Evolutionary conservation across 495 filamentous ascomycete genomes (phyloP), one percentile per base, ranked within the genome.

Genomic region (Articulospora tetracladia): DNA sequence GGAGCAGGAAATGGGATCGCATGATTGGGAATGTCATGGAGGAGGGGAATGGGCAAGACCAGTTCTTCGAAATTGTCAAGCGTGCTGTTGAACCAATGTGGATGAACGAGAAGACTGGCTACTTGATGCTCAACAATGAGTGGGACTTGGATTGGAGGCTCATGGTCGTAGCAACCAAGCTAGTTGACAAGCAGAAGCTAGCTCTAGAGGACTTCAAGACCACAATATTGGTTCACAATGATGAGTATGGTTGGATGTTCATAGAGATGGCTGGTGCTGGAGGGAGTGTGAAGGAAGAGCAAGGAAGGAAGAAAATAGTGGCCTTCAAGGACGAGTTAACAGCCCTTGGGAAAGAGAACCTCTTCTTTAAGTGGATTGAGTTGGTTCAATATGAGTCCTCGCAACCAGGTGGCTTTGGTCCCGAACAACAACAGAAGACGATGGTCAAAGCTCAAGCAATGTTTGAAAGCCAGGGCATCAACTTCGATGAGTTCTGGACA

Each of bases 361-460:
- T 96, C 8, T 96, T 96, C 73, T 94, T 86, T 72, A 80, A 86
- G 30, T 92, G 89, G 88, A 87, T 93, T 52, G 91, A 96, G 74
- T 71, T 94, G 57, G 78, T 95, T 39, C 91, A 95, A 70, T 91
- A 82, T 66, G 91, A 94, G 73, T 88, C 88, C 51, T 82, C 81
- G 27, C 80, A 79, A 60, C 84, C 89, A 0, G 90, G 86, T 41
- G 87, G 87, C 0, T 93, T 93, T 66, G 86, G 83, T 1, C 68
- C 74, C 2, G 88, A 92, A 65, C 77, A 82, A 63, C 88, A 92
- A 73, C 71, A 78, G 23, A 78, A 77, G 51, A 82, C 83, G 1
- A 88, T 91, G 65, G 59, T 80, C 20, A 81, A 87, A 79, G 83
- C 83, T 62, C 78, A 81, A 77, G 68, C 82, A 74, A 70, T 92